Evolutionary conservation across 805 yeast species (phyloP).

Genomic region (Starmerella vitae): DNA sequence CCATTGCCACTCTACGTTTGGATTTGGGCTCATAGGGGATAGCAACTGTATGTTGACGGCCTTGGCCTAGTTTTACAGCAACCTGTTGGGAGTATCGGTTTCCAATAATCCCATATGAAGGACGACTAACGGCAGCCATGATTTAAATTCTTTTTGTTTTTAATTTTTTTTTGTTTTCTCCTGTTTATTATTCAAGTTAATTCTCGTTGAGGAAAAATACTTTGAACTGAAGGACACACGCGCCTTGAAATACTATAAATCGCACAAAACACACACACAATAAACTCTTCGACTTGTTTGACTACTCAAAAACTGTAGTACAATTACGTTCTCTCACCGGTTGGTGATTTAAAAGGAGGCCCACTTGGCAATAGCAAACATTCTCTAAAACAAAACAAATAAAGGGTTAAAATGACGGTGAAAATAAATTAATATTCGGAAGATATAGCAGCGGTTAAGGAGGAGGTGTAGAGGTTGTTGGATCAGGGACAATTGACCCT

Average conservation of each 20-base stretch:
- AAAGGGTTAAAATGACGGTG: background rate
- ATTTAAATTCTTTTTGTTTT: slow-evolving; percentile 6
- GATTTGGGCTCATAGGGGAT: slow-evolving; percentile 11
- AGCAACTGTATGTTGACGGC: background rate
- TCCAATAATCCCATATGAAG: slow-evolving; percentile 1
- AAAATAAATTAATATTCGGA: background rate
- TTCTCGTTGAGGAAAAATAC: too few relatives aligned
- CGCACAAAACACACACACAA: too few relatives aligned
- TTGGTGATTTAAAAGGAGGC: background rate
- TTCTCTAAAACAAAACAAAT: background rate
- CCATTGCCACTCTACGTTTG: slow-evolving; percentile 13
- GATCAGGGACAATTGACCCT: slow-evolving; percentile 1
- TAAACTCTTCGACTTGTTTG: too few relatives aligned
- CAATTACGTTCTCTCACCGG: background rate
- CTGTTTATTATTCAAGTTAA: too few relatives aligned
- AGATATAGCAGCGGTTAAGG: background rate
- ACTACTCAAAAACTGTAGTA: background rate
- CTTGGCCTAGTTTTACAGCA: background rate
- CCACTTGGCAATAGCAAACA: background rate
- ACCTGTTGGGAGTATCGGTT: background rate
- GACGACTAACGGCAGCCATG: slow-evolving; percentile 6
- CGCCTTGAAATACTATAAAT: too few relatives aligned
- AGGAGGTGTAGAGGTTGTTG: background rate
- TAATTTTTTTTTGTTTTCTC: too few relatives aligned
- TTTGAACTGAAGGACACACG: too few relatives aligned